Evolutionary conservation across 306 rosid species (phyloP).

Genomic region (Vachellia collinsii): DNA sequence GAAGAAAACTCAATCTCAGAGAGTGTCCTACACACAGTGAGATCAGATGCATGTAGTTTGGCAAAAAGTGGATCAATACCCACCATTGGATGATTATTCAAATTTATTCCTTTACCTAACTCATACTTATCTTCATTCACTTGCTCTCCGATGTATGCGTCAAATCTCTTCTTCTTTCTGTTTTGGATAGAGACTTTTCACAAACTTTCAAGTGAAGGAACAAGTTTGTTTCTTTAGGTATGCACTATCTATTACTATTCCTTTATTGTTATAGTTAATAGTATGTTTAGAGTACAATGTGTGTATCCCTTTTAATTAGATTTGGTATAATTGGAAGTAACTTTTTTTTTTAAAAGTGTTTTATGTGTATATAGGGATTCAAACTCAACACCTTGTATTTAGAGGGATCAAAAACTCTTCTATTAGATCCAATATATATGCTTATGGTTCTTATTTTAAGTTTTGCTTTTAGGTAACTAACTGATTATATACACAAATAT

Average conservation of each 20-base stretch:
- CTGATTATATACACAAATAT: no score
- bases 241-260: neutral
- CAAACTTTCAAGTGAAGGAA: neutral
- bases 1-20: neutral
- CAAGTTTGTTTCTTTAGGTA: neutral
- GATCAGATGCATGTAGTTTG: neutral
- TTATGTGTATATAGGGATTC: no score
- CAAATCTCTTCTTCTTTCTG: neutral
- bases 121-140: neutral
- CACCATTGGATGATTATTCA: neutral
- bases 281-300: neutral
- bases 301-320: no score
- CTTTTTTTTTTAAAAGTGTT: no score
- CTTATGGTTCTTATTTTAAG: no score
- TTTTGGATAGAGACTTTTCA: neutral
- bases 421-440: no score
- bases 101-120: conserved; percentile 6
- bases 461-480: no score
- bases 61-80: conserved; percentile 27
- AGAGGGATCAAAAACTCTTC: no score
- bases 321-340: no score
- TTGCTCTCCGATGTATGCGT: neutral
- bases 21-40: neutral
- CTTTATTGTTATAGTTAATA: neutral
- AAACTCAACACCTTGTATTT: no score